Evolutionary conservation across 2,329 filamentous ascomycete genomes (phyloP), one percentile per base, ranked within the genome.

Genomic region (Coleophoma crateriformis): DNA sequence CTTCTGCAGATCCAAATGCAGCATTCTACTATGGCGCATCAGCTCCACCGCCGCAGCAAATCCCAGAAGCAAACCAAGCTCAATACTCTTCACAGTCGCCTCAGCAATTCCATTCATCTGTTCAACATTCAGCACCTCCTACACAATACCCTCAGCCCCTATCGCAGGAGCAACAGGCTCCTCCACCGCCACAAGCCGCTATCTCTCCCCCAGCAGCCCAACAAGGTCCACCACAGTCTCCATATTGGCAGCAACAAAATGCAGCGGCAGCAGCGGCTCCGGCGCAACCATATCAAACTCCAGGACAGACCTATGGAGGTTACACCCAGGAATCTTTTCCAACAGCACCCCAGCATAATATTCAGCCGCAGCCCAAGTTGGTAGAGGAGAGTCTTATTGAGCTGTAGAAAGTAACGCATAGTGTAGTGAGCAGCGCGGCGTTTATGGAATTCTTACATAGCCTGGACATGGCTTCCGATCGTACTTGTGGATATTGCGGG

Each of bases 311-410:
- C 3, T 79, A 81, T 53, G 53, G 65, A 11, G 71, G 74, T 7
- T 84, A 81, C 59, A 70, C 67, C 3, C 79, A 81, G 60, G 79
- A 84, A 20, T 71, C 77, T 3, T 88, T 89, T 60, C 86, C 87
- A 1, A 73, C 78, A 2, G 81, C 79, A 27, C 82, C 83, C 14
- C 79, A 84, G 51, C 80, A 85, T 64, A 75, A 79, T 27, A 81
- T 79, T 47, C 63, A 67, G 49, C 68, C 72, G 39, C 71, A 76
- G 57, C 64, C 75, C 67, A 64, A 73, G 75, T 60, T 78, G 1
- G 76, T 86, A 43, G 88, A 92, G 67, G 88, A 92, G 68, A 86
- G 83, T 51, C 69, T 94, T 61, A 94, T 94, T 67, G 88, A 94
- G 67, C 74, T 92, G 54, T 91, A 67, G 27, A 27, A 27, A 27